Percentiles rank a stretch among this genome's conserved stretches.
Evolutionary conservation across 2,329 filamentous ascomycete genomes (phyloP).

Genomic region (Cladophialophora exuberans): DNA sequence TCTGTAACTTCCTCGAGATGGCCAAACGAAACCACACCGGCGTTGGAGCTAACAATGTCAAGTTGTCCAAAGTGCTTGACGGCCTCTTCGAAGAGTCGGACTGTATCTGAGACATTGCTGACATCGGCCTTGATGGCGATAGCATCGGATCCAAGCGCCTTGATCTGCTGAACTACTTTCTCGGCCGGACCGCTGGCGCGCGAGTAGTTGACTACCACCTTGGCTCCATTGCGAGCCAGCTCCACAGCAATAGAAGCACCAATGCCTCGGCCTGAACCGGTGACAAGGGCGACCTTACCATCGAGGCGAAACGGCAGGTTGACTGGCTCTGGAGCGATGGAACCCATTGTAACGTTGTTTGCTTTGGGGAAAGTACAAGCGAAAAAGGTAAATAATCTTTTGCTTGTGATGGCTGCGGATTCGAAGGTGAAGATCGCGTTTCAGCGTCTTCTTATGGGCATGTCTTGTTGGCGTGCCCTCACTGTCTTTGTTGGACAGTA

Average conservation of each 20-base stretch:
- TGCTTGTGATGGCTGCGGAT: too few species aligned
- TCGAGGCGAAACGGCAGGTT: too few species aligned
- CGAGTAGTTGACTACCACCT: conserved; percentile 47
- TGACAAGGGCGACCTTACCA: conserved; percentile 47
- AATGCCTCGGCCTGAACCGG: conserved; percentile 38
- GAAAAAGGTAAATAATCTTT: too few species aligned
- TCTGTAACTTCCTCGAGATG: conserved; percentile 68
- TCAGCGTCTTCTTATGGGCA: too few species aligned
- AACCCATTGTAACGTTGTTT: too few species aligned
- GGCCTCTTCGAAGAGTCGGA: conserved; percentile 37
- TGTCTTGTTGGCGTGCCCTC: too few species aligned
- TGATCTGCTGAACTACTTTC: conserved; percentile 28
- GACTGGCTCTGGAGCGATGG: too few species aligned
- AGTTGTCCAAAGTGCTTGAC: conserved; percentile 63
- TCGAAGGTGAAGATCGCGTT: too few species aligned
- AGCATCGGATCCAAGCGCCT: conserved; percentile 35
- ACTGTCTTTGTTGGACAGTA: too few species aligned
- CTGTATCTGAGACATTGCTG: conserved; percentile 43
- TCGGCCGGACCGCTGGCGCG: conserved; percentile 43
- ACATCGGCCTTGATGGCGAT: conserved; percentile 54
- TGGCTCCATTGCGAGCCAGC: conserved; percentile 38
- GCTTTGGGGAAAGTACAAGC: too few species aligned
- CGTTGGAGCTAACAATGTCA: conserved; percentile 61
- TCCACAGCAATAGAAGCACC: conserved; percentile 39
- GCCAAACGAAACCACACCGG: conserved; percentile 49